Base-by-base conservation (phyloP, 768 basidiomycete species). In the Leccinum uliginosum region DNA sequence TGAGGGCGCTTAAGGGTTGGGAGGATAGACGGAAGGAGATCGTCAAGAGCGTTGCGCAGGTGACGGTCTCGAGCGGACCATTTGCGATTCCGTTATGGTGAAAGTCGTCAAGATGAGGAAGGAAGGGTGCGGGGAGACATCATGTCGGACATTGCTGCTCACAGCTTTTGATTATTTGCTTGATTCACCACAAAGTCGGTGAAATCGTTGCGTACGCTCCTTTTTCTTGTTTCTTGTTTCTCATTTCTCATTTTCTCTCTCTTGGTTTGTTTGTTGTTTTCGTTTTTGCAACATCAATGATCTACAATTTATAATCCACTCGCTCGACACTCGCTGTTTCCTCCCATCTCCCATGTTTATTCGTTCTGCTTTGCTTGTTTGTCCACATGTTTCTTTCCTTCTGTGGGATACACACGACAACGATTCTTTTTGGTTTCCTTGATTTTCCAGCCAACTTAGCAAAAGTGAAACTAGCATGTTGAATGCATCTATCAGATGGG, bases 1-100 rank as follows among this genome's bases (percentile, higher is more conserved):
- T 98, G 64, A 83, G 78, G 62, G 87, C 89, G 35, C 68, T 93
- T 63, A 89, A 84, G 72, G 70, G 73, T 0, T 92, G 91, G 91
- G 88, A 92, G 69, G 91, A 93, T 38, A 87, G 86, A 73, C 73
- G 87, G 32, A 77, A 71, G 54, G 77, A 78, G 11, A 74, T 89
- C 23, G 77, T 79, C 43, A 75, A 75, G 58, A 83, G 79, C 35
- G 74, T 88, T 43, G 83, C 80, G 3, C 72, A 72, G 30, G 74
- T 73, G 12, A 64, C 71, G 6, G 40, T 54, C 3, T 58, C 64
- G 11, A 53, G 51, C 19, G 61, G 40, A 10, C 19, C 40, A 11
- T 43, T 19, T 43, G 40, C 40, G n/a, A 43, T 43, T 43, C 40
- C 40, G 40, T 10, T 54, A 11, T 59, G 61, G 53, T 50, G 52